Base-by-base conservation (phyloP, 139 green algal genomes). In the Chlamydomonas sp. region DNA sequence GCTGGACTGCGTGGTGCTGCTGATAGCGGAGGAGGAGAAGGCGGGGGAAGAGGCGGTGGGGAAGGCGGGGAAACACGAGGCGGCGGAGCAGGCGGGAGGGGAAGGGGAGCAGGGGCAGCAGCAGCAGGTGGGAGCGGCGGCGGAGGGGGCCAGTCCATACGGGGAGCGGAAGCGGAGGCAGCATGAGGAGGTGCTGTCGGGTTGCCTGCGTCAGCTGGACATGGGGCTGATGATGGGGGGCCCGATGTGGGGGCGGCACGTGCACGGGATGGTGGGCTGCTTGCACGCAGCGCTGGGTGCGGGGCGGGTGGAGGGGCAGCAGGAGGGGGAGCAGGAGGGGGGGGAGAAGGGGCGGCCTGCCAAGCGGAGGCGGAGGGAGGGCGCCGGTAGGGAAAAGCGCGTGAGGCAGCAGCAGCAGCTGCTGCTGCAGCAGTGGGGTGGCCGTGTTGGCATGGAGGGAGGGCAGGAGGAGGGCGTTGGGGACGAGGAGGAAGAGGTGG, bases 191-290 rank as follows among this genome's bases (percentile, higher is more conserved):
- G 12, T 72, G 69, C 58, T 86, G 18, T 57, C 16, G 69, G 57
- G n/a, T n/a, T 69, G 67, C 4, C 63, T 97, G 78, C 86, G 90
- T 7, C 79, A 95, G 76, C 85, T 98, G 62, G 96, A 99, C 80
- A 85, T 98, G 72, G 96, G 90, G 2, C 91, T 93, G 2, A 94
- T 99, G 83, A 97, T 99, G 96, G 96, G 96, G 0, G 96, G 96
- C 0, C 93, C 90, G 0, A 18, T 80, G 80, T 87, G 72, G 63
- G 58, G 63, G 18, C 16, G 1, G 10, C 68, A 66, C 14, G n/a
- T 57, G 20, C 77, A 84, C 20, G 17, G 57, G 12, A 66, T 84
- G 17, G 58, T 88, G 5, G 74, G 63, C 31, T 1, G 0, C 3
- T 31, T 88, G 83, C 84, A 88, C 12, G n/a, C 57, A 78, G 62